A percentile compares a stretch with the other conserved stretches of the same genome.
phyloP scores from a whole-genome alignment of 768 basidiomycete genomes.

The Zangia roseola region DNA sequence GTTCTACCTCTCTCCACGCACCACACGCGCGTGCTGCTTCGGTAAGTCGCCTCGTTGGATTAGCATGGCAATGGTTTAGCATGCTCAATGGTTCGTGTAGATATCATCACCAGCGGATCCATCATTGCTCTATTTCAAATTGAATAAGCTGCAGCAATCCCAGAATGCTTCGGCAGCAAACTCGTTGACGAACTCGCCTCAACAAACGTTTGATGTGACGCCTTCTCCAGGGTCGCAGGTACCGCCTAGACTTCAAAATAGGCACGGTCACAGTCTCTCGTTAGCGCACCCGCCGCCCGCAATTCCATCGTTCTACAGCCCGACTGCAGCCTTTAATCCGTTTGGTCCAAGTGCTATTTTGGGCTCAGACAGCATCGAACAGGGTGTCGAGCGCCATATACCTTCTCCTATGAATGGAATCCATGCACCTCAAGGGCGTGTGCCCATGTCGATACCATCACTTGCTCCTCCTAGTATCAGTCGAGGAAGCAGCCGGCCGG shows the following conservation, averaged over 20 bases:
- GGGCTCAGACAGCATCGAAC: conserved; percentile 47
- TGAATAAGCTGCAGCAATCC: conserved; percentile 80
- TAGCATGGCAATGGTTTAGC: conserved; percentile 16
- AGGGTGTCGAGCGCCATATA: conserved; percentile 23
- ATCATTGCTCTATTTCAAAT: conserved; percentile 73
- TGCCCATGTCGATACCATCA: conserved; percentile 44
- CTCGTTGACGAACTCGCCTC: conserved; percentile 66
- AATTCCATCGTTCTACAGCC: conserved; percentile 35
- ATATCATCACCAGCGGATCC: conserved; percentile 92
- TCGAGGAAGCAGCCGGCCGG: conserved; percentile 56
- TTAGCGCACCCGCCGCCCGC: conserved; percentile 55
- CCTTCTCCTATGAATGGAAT: conserved; percentile 33
- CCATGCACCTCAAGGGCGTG: conserved; percentile 56
- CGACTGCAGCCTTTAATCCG: conserved; percentile 53
- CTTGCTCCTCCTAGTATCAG: conserved; percentile 44
- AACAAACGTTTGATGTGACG: conserved; percentile 51
- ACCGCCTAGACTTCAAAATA: conserved; percentile 43
- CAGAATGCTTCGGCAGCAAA: conserved; percentile 50
- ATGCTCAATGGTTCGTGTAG: conserved; percentile 38
- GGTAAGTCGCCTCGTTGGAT: conserved; percentile 45
- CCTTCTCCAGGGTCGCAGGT: conserved; percentile 49
- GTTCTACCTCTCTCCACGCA: conserved; percentile 59
- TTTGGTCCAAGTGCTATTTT: conserved; percentile 59
- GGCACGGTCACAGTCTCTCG: conserved; percentile 75
- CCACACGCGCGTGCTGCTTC: conserved; percentile 84